A percentile compares a stretch with the other conserved stretches of the same genome.
Evolutionary conservation across 176 grass and related monocot genomes (phyloP).

Genomic region (Carex littledalei): DNA sequence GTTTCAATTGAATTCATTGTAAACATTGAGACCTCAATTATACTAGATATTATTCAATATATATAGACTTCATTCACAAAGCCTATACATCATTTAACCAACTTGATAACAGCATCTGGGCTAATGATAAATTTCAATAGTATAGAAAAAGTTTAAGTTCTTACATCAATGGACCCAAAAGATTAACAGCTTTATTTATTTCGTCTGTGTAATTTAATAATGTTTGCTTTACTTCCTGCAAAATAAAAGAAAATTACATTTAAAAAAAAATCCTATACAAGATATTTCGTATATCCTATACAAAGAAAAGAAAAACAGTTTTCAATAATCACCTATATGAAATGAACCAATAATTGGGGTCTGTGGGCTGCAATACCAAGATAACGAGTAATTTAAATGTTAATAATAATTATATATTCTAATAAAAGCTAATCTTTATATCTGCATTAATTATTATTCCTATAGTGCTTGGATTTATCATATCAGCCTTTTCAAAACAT

Average conservation of each 20-base stretch:
- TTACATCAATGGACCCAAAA: slow-evolving; percentile 17
- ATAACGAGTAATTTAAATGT: not conserved
- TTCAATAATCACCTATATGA: not conserved
- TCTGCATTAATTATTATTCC: not conserved
- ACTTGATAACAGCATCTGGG: not conserved
- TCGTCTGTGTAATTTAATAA: not conserved
- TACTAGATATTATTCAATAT: not conserved
- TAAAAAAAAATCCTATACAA: not conserved
- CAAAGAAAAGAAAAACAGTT: not conserved
- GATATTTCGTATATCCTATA: not conserved
- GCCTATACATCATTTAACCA: not conserved
- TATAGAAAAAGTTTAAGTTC: not conserved
- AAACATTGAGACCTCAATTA: not conserved
- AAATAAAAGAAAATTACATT: not conserved
- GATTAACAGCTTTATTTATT: not conserved
- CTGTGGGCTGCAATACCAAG: not conserved
- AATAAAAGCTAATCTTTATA: not conserved
- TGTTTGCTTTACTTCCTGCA: not conserved
- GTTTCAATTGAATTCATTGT: not conserved
- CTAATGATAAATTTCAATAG: not conserved
- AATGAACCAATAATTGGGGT: not conserved
- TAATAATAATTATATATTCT: not conserved
- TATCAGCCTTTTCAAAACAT: not conserved
- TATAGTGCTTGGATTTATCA: not conserved
- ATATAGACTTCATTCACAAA: not conserved